Conservation (phyloP, 2,329 filamentous ascomycete species). For the Phaeosphaeriaceae sp. region DNA sequence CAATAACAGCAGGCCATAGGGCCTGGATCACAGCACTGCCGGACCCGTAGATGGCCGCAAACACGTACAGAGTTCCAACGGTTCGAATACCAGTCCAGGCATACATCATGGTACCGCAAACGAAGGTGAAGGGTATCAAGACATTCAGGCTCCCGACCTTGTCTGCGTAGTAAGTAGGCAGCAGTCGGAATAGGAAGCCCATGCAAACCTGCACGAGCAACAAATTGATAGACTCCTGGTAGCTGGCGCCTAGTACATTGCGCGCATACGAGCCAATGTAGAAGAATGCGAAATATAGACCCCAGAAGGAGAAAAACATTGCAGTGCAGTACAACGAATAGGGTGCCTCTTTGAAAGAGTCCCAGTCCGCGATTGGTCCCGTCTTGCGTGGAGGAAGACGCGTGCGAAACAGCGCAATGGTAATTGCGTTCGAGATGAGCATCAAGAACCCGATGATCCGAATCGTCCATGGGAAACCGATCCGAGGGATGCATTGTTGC, state of each 20-base stretch:
- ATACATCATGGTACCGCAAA: slow-evolving; percentile 55
- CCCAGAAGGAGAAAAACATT: slow-evolving; percentile 49
- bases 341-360: slow-evolving; percentile 49
- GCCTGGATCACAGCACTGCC: slow-evolving; percentile 39
- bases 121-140: slow-evolving; percentile 57
- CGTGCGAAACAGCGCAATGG: slow-evolving; percentile 45
- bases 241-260: slow-evolving; percentile 56
- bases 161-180: slow-evolving; percentile 52
- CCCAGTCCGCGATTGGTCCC: slow-evolving; percentile 51
- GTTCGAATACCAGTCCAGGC: slow-evolving; percentile 41
- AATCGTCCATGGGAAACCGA: slow-evolving; percentile 68
- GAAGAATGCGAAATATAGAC: slow-evolving; percentile 55
- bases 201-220: slow-evolving; percentile 60
- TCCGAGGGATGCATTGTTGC: slow-evolving; percentile 35
- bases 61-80: slow-evolving; percentile 33
- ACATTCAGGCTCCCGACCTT: slow-evolving; percentile 54
- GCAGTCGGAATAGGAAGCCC: slow-evolving; percentile 60
- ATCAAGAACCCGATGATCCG: slow-evolving; percentile 68
- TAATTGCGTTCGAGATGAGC: slow-evolving; percentile 49
- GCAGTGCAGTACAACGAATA: slow-evolving; percentile 47
- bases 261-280: slow-evolving; percentile 53
- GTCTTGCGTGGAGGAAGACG: slow-evolving; percentile 50
- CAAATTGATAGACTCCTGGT: slow-evolving; percentile 60
- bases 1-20: slow-evolving; percentile 37
- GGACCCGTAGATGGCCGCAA: slow-evolving; percentile 41